A percentile compares a stretch with the other conserved stretches of the same genome.
Conservation (phyloP, 164 flowering plant species). For the Euptelea pleiosperma region DNA sequence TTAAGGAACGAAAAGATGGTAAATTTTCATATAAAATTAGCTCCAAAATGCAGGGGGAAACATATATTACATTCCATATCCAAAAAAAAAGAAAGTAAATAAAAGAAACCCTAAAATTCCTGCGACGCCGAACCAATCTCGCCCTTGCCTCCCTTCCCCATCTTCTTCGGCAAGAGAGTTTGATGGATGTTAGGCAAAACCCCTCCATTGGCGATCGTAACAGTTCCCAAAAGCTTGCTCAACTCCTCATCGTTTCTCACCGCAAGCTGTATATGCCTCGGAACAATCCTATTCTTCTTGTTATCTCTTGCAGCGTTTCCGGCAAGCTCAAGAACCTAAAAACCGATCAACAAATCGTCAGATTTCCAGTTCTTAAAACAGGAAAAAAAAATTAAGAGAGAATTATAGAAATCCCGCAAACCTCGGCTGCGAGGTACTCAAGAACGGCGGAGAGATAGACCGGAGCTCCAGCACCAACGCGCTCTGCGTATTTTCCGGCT, state of each 20-base stretch:
- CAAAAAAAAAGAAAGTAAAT: neutral
- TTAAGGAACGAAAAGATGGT: too few species aligned
- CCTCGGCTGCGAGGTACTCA: slow-evolving; percentile 53
- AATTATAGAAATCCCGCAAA: slow-evolving; percentile 13
- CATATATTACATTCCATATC: too few species aligned
- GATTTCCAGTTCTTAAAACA: neutral
- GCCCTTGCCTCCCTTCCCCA: slow-evolving; percentile 47
- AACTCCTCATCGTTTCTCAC: slow-evolving; percentile 60
- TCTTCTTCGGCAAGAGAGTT: slow-evolving; percentile 51
- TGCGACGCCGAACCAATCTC: slow-evolving; percentile 62
- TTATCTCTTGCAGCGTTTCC: slow-evolving; percentile 73
- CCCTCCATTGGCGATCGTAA: slow-evolving; percentile 61
- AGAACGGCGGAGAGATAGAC: slow-evolving; percentile 46
- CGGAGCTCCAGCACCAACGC: slow-evolving; percentile 46
- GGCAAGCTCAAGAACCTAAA: slow-evolving; percentile 61
- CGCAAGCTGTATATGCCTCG: slow-evolving; percentile 71
- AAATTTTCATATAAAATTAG: too few species aligned
- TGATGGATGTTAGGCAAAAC: slow-evolving; percentile 54
- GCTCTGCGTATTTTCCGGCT: slow-evolving; percentile 58
- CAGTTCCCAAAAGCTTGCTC: slow-evolving; percentile 54
- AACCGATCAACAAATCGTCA: slow-evolving; percentile 8
- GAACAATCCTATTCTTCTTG: slow-evolving; percentile 66
- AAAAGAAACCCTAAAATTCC: slow-evolving; percentile 47
- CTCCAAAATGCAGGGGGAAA: too few species aligned
- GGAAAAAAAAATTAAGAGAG: neutral